These are phyloP conservation scores for Macrolepiota fuliginosa DNA, from an alignment of 768 basidiomycete genomes.

Conservation along the genomic window DNA sequence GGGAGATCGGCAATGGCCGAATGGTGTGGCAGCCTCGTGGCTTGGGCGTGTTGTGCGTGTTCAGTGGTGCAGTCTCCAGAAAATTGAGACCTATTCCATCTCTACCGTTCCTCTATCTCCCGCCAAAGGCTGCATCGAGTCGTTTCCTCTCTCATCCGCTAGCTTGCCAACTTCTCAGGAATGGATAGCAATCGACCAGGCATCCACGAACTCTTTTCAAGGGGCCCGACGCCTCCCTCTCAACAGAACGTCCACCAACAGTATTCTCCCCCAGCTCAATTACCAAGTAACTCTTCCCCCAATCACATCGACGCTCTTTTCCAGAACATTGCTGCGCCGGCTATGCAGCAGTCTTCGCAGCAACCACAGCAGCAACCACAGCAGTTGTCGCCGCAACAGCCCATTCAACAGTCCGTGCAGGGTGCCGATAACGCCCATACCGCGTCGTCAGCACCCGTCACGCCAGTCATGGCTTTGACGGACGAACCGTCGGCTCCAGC, in stretches of 20 bases:
- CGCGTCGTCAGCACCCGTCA: slow-evolving; percentile 31
- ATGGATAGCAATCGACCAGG: slow-evolving; percentile 34
- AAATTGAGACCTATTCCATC: slow-evolving; percentile 16
- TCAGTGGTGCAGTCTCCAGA: slow-evolving; percentile 16
- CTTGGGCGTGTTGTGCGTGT: slow-evolving; percentile 33
- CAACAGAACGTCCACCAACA: slow-evolving; percentile 21
- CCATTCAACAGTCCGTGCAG: slow-evolving; percentile 13
- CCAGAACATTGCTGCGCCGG: slow-evolving; percentile 44
- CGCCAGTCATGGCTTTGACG: slow-evolving; percentile 42
- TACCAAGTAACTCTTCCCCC: slow-evolving; percentile 44
- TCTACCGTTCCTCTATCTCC: slow-evolving; percentile 13
- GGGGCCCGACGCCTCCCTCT: slow-evolving; percentile 50
- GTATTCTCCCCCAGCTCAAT: slow-evolving; percentile 26
- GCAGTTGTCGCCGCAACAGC: slow-evolving; percentile 26
- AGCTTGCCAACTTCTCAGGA: slow-evolving; percentile 14
- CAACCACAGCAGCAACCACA: slow-evolving; percentile 7
- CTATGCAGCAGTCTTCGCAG: slow-evolving; percentile 29
- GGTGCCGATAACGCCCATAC: slow-evolving; percentile 25
- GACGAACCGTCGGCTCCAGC: slow-evolving; percentile 44
- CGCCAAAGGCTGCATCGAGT: background rate
- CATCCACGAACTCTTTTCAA: slow-evolving; percentile 52
- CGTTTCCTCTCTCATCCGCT: background rate
- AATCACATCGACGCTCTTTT: slow-evolving; percentile 70
- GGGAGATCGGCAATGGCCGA: slow-evolving; percentile 28
- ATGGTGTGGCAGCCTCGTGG: slow-evolving; percentile 39